Base-by-base conservation (phyloP, 2,329 filamentous ascomycete genomes). In the Pyricularia pennisetigena region DNA sequence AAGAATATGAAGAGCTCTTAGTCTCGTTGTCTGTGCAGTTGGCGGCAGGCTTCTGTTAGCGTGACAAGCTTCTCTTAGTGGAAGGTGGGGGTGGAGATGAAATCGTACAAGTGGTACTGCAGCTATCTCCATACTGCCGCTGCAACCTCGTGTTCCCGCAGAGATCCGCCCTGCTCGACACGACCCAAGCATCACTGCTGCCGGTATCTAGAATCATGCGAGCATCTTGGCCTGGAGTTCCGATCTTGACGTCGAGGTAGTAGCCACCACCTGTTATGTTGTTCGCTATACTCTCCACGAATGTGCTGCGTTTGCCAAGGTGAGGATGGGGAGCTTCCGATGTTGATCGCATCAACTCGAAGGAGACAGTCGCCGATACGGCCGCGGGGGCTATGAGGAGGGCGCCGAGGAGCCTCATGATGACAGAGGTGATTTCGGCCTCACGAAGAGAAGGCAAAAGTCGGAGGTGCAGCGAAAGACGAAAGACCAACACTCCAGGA, bases 181-280 rank as follows among this genome's bases (percentile, higher is more conserved):
- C 77, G 61, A 88, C 78, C 86, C 87, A 89, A 4, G 86, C 82
- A 73, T 89, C 87, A 71, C 84, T 87, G 74, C 85, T 88, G 30
- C 87, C 87, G 2, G 87, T 89, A 75, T 89, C 87, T 70, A 89
- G 80, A 67, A 85, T 79, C 72, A 89, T 79, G 67, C 76, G 79
- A 66, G 88, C 75, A 3, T 76, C 75, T 75, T 89, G 87, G 0
- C 79, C 78, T 0, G 87, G 87, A 0, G 86, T 87, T 66, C 87
- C 87, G 61, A 89, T 76, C n/a, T 78, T 77, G 61, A 89, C 81
- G 66, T 85, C 80, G 59, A 83, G 82, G 73, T 82, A 86, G 77
- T 88, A 88, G 16, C 83, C 82, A 41, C 83, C 85, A 64, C 81
- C 82, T 0, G 80, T 82, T 70, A 86, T 73, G 70, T 85, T 86